Conservation (phyloP, 805 yeast species). For the Nakazawaea ernobii region DNA sequence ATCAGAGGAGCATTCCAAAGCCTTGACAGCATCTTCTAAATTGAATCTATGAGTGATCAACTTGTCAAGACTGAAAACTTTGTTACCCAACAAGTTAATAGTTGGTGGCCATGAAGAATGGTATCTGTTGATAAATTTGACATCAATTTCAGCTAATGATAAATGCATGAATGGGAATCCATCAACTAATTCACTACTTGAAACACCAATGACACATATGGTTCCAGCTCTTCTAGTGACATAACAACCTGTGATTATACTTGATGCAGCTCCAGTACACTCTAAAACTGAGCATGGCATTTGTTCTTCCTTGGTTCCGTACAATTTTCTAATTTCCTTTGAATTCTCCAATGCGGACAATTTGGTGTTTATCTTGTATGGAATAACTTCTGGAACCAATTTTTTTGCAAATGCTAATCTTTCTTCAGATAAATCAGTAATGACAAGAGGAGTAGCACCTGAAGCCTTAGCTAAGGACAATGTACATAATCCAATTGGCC, state of each 20-base stretch:
- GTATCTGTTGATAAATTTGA: constrained; percentile 48
- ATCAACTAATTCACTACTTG: constrained; percentile 34
- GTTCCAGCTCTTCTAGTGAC: constrained; percentile 42
- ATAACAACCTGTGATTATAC: constrained; percentile 41
- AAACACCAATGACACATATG: constrained; percentile 47
- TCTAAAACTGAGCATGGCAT: constrained; percentile 42
- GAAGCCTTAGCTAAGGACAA: constrained; percentile 43
- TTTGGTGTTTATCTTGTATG: constrained; percentile 34
- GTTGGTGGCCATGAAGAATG: constrained; percentile 55
- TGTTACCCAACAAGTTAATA: constrained; percentile 39
- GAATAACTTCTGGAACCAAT: constrained; percentile 39
- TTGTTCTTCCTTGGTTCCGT: constrained; percentile 29
- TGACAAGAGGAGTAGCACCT: constrained; percentile 47
- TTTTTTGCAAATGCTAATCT: constrained; percentile 42
- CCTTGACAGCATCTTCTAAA: constrained; percentile 41
- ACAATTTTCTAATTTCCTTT: constrained; percentile 26
- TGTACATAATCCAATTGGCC: constrained; percentile 52
- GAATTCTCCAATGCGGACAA: constrained; percentile 32
- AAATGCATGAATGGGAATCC: constrained; percentile 51
- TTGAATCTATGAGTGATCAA: constrained; percentile 44
- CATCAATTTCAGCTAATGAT: constrained; percentile 45
- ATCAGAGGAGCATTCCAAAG: constrained; percentile 34
- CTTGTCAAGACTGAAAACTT: constrained; percentile 36
- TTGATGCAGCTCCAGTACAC: constrained; percentile 49
- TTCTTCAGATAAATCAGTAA: constrained; percentile 40